Conservation (phyloP, 345 rosid species). For the Moricandia arvensis region DNA sequence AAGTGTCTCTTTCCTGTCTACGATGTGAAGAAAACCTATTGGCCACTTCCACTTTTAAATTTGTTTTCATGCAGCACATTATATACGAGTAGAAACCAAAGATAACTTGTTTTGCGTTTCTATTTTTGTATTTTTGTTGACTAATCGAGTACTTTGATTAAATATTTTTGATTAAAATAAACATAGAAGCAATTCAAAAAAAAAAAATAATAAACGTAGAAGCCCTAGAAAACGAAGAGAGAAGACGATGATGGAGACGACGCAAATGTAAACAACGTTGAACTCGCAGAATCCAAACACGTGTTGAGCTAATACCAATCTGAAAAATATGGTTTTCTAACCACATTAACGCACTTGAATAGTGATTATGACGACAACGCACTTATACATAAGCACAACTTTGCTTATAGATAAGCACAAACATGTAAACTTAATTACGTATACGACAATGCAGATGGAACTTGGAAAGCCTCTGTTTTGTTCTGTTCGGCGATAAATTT, state of each 20-base stretch:
- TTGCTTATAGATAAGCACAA: background rate
- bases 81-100: no score
- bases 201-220: no score
- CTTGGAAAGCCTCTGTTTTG: background rate
- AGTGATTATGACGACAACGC: no score
- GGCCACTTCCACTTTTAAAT: background rate
- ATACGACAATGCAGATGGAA: background rate
- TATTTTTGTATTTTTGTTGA: no score
- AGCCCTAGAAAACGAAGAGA: background rate
- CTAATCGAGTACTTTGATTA: no score
- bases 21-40: background rate
- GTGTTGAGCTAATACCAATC: background rate
- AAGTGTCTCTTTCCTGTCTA: background rate
- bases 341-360: no score
- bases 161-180: no score
- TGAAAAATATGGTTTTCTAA: no score
- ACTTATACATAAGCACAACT: background rate
- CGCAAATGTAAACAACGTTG: background rate
- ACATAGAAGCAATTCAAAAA: no score
- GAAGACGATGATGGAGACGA: slow-evolving; percentile 9
- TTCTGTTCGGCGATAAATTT: no score
- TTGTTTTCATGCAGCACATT: background rate
- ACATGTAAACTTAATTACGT: background rate
- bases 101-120: no score
- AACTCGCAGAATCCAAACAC: background rate